Base-by-base conservation (phyloP, 192 early-diverging fungal genomes). In the Entomortierella lignicola region DNA sequence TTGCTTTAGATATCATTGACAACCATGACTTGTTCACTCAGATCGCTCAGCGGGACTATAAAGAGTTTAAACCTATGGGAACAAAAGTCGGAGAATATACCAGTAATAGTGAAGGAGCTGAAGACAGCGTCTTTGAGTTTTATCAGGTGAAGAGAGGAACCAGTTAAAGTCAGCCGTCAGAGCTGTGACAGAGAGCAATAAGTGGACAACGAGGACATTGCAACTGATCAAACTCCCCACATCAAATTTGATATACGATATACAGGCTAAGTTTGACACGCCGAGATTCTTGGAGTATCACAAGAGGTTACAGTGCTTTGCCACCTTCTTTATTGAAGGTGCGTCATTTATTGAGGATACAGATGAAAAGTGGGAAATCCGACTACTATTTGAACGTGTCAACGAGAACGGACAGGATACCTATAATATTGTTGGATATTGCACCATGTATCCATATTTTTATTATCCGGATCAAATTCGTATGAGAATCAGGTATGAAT, bases 241-340 rank as follows among this genome's bases (percentile, higher is more conserved):
- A 47, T 20, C 44, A 47, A 47, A 47, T 47, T 47, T 5, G 17
- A 47, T 47, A 47, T 15, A n/a, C n/a, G n/a, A n/a, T 37, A 37
- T 37, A 11, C 55, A 83, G 92, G 68, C 83, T 31, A 83, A 77
- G 0, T 96, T 99, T 66, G 63, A 81, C 20, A 89, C 86, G 17
- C 87, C 83, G 2, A 81, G 86, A 43, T 95, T 95, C 63, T 71
- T 87, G 58, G 89, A 89, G 41, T 96, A 92, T 72, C 94, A 99
- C 77, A 85, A 81, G 52, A 82, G 93, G 34, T 74, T 97, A 66
- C 95, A 96, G 61, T 71, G 89, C 31, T 91, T 99, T 73, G 70
- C 92, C 13, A 83, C 96, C 42, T 92, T 93, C 47, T 96, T 89
- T 58, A 95, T 99, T 41, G 97, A 99, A 69, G 97, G 95, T 15